phyloP scores from a whole-genome alignment of 2,329 filamentous ascomycete genomes.

The Cladosporium colombiae region DNA sequence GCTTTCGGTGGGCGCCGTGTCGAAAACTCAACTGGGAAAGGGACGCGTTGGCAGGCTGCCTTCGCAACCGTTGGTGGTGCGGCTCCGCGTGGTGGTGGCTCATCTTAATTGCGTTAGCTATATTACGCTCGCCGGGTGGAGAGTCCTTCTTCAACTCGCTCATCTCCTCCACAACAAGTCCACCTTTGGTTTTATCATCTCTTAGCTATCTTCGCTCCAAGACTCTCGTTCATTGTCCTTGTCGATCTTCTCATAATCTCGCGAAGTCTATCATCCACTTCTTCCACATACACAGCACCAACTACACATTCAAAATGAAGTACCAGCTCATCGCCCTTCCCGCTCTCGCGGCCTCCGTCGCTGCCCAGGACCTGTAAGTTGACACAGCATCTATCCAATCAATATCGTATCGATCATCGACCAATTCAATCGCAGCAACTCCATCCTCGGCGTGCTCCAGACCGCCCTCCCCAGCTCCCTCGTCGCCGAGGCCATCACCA shows the following conservation, averaged over 20 bases:
- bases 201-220: neutral
- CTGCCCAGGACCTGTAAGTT: conserved; percentile 24
- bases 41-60: conserved; percentile 15
- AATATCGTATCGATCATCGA: neutral
- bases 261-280: neutral
- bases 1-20: conserved; percentile 13
- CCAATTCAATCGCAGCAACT: conserved; percentile 32
- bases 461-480: conserved; percentile 48
- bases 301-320: conserved; percentile 29
- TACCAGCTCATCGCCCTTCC: conserved; percentile 31
- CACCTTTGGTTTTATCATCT: neutral
- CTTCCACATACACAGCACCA: neutral
- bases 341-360: conserved; percentile 30
- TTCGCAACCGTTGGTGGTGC: conserved; percentile 8
- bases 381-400: neutral
- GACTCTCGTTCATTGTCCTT: conserved; percentile 9
- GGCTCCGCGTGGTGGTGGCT: conserved; percentile 7
- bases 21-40: conserved; percentile 8
- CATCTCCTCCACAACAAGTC: conserved; percentile 3
- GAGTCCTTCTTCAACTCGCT: neutral
- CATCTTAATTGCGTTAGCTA: conserved; percentile 17
- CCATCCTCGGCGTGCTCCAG: conserved; percentile 45
- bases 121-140: conserved; percentile 1
- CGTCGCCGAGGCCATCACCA: conserved; percentile 43
- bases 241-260: neutral